These are phyloP conservation scores for Calonectria montana DNA, from an alignment of 2,329 filamentous ascomycete genomes.

Conservation along the genomic window DNA sequence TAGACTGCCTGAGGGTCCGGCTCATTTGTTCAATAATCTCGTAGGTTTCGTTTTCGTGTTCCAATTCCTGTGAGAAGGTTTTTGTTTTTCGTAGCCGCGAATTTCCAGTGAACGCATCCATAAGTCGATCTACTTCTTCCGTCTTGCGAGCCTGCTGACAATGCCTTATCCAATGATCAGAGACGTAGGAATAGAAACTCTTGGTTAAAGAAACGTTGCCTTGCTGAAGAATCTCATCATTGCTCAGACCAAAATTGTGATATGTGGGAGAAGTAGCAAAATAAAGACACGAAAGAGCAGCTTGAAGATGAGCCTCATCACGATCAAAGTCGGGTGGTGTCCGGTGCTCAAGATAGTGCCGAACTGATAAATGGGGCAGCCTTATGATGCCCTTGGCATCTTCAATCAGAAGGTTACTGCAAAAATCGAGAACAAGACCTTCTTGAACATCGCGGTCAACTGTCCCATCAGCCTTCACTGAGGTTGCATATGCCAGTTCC, in stretches of 20 bases:
- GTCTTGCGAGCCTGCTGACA: not conserved
- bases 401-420: not conserved
- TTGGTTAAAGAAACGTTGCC: not conserved
- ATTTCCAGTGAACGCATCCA: not conserved
- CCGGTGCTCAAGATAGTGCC: not conserved
- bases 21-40: no score
- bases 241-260: not conserved
- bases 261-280: not conserved
- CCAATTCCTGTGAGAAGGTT: not conserved
- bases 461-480: not conserved
- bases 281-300: not conserved
- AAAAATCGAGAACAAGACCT: not conserved
- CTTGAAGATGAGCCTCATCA: not conserved
- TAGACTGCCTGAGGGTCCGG: no score
- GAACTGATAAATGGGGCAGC: not conserved
- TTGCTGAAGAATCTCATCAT: not conserved
- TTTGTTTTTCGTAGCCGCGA: not conserved
- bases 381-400: not conserved
- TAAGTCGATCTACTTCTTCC: not conserved
- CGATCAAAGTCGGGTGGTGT: not conserved
- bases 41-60: not conserved
- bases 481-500: not conserved
- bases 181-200: not conserved
- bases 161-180: not conserved
- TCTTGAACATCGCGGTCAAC: not conserved